phyloP scores from a whole-genome alignment of 2,329 filamentous ascomycete genomes.

The Monosporascus sp. region DNA sequence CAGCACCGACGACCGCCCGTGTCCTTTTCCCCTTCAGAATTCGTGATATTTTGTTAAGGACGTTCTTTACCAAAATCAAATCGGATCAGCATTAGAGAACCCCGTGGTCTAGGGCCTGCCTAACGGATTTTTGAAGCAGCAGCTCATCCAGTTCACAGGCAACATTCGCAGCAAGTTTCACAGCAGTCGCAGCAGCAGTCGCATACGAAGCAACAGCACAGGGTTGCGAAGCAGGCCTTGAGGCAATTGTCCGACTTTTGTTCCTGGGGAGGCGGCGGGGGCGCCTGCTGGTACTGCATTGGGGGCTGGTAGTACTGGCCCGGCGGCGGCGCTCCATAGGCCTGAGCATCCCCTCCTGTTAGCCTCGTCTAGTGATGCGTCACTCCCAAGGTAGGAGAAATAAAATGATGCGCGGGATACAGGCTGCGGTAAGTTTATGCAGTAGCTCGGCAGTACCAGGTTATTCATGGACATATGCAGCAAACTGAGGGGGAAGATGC shows the following conservation, averaged over 20 bases:
- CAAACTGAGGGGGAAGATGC: too few species aligned
- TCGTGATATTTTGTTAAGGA: too few species aligned
- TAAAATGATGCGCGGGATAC: neutral
- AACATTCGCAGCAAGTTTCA: constrained; percentile 44
- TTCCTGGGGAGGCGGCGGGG: constrained; percentile 27
- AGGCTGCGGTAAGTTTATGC: neutral
- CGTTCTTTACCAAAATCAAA: too few species aligned
- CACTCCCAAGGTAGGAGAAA: neutral
- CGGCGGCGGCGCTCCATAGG: constrained; percentile 32
- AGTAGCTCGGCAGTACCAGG: too few species aligned
- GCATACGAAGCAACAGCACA: constrained; percentile 47
- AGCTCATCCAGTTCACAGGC: constrained; percentile 1
- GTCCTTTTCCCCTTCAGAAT: too few species aligned
- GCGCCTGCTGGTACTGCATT: constrained; percentile 42
- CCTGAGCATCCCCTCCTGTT: constrained; percentile 16
- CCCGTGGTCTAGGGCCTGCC: too few species aligned
- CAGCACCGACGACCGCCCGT: too few species aligned
- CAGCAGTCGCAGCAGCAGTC: constrained; percentile 46
- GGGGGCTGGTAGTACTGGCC: constrained; percentile 37
- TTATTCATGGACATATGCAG: too few species aligned
- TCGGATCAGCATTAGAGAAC: too few species aligned
- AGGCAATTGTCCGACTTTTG: constrained; percentile 33
- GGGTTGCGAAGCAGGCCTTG: constrained; percentile 39
- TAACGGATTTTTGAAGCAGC: too few species aligned
- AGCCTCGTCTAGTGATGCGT: neutral